Base-by-base conservation (phyloP, 805 yeast species). In the Saccharomyces kudriavzevii region DNA sequence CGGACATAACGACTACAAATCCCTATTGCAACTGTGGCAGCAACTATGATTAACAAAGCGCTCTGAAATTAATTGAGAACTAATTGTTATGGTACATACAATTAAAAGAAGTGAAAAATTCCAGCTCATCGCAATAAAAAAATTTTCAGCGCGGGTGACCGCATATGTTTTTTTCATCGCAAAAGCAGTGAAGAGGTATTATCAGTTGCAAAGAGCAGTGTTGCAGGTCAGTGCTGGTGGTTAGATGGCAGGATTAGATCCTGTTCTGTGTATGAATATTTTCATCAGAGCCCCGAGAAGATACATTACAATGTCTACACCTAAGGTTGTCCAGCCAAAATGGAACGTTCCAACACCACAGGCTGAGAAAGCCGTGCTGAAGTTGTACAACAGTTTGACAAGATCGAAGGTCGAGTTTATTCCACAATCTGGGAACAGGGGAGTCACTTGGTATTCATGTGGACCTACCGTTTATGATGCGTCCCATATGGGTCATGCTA, bases 381-480 rank as follows among this genome's bases (percentile, higher is more conserved):
- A 82, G 63, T 68, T 91, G 47, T 89, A 81, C 78, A 91, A 91
- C 74, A 81, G 96, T 4, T 76, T 92, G 61, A 92, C 98, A 3
- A 77, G 95, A 62, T 70, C 82, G 30, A 92, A 92, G 66, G 87
- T 81, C 40, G 85, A 77, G 54, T 92, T 94, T 63, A 70, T 83
- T n/a, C 95, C 98, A 2, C 71, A 75, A 53, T 72, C 75, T 27
- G 79, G 80, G 2, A 67, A 66, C 35, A 79, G 80, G 56, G 80
- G 78, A 55, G 87, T 94, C 49, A 79, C 90, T 0, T 94, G 99
- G 99, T 94, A 94, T 74, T 87, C 90, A 54, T 94, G 99, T 78
- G 99, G 99, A 5, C 99, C 99, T 11, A 94, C 99, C 0, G 99
- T 94, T 14, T 94, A 94, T 67, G 96, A 94, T 71, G 83, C 94